phyloP scores from a whole-genome alignment of 73 alveolate species.

The Durusdinium trenchii region DNA sequence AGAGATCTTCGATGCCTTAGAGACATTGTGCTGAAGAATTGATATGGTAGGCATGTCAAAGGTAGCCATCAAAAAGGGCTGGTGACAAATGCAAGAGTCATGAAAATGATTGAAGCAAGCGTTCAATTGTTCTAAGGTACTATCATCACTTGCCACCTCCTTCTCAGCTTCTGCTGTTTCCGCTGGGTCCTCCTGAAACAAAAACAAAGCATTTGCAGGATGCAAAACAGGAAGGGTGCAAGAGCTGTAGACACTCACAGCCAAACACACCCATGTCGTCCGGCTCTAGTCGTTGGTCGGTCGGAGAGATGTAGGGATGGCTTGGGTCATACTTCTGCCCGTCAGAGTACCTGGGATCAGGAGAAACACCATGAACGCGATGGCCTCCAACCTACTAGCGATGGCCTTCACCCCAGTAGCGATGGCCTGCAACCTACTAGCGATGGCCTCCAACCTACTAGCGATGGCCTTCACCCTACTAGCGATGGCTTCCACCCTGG shows the following conservation, averaged over 20 bases:
- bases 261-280: slow-evolving; percentile 1
- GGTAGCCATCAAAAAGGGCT: neutral
- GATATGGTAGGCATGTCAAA: neutral
- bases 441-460: no score
- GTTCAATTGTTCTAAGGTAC: no score
- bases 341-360: slow-evolving; percentile 41
- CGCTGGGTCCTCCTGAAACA: slow-evolving; percentile 59
- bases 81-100: neutral
- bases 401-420: no score
- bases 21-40: neutral
- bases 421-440: no score
- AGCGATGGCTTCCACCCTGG: no score
- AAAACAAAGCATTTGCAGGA: neutral
- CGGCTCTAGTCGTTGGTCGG: slow-evolving; percentile 70
- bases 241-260: neutral
- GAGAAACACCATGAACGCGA: neutral
- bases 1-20: slow-evolving; percentile 58
- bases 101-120: neutral
- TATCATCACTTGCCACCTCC: slow-evolving; percentile 68
- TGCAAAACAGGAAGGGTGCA: neutral
- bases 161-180: slow-evolving; percentile 74
- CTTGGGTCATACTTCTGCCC: slow-evolving; percentile 77
- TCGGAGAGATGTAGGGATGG: neutral
- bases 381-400: no score
- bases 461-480: no score